Conservation (phyloP, 108 stramenopile species). For the Cyclotella baltica region DNA sequence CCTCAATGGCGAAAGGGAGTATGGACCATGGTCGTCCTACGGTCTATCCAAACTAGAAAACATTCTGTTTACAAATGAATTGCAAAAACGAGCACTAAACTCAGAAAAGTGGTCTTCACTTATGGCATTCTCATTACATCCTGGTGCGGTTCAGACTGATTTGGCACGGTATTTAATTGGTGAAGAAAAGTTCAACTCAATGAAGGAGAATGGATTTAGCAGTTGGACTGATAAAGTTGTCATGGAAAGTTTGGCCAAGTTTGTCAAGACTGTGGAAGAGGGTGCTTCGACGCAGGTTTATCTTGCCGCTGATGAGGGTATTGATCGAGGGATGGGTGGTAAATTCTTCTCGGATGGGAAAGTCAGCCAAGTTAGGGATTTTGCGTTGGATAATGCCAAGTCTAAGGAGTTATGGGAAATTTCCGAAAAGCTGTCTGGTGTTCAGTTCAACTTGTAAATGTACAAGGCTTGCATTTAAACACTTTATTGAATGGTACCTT, state of each 20-base stretch:
- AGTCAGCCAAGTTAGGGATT: conserved; percentile 27
- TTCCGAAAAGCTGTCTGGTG: conserved; percentile 53
- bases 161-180: conserved; percentile 54
- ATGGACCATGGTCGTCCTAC: conserved; percentile 63
- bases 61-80: conserved; percentile 69
- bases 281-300: conserved; percentile 66
- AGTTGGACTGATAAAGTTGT: conserved; percentile 40
- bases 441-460: conserved; percentile 43
- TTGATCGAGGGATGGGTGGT: conserved; percentile 20
- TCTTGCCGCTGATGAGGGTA: conserved; percentile 42
- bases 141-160: conserved; percentile 72
- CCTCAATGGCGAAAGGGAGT: conserved; percentile 58
- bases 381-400: conserved; percentile 49
- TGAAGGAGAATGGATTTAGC: conserved; percentile 49
- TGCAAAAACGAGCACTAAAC: conserved; percentile 51
- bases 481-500: too few relatives aligned
- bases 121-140: conserved; percentile 53
- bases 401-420: conserved; percentile 50
- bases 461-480: too few relatives aligned
- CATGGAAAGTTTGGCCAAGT: conserved; percentile 42
- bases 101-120: conserved; percentile 35
- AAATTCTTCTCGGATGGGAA: conserved; percentile 49
- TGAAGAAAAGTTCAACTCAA: conserved; percentile 49
- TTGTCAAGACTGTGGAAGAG: conserved; percentile 57
- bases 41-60: conserved; percentile 70